Conservation (phyloP, 2,329 filamentous ascomycete genomes). For the Orbilia javanica region DNA sequence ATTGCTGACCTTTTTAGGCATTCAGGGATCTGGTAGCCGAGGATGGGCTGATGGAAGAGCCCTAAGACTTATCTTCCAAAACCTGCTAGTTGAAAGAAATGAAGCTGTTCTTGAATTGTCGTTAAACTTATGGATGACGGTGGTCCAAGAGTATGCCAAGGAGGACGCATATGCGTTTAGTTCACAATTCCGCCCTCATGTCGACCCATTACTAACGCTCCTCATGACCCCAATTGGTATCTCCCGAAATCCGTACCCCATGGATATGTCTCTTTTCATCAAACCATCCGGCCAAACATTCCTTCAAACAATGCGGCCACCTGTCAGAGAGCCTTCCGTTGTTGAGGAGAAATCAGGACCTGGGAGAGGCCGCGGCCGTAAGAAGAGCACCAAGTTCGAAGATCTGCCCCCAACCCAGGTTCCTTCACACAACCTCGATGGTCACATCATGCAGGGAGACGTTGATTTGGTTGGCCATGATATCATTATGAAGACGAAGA, state of each 20-base stretch:
- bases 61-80: slow-evolving; percentile 90
- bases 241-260: slow-evolving; percentile 87
- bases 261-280: slow-evolving; percentile 90
- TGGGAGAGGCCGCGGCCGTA: slow-evolving; percentile 75
- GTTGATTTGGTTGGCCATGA: slow-evolving; percentile 94
- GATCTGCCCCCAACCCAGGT: slow-evolving; percentile 72
- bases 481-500: slow-evolving; percentile 85
- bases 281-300: slow-evolving; percentile 92
- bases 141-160: slow-evolving; percentile 76
- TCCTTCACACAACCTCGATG: slow-evolving; percentile 95
- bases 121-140: slow-evolving; percentile 84
- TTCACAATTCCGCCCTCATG: slow-evolving; percentile 78
- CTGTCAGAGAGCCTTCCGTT: slow-evolving; percentile 63
- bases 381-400: slow-evolving; percentile 86
- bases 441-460: slow-evolving; percentile 97
- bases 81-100: slow-evolving; percentile 92
- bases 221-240: slow-evolving; percentile 93
- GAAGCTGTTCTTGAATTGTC: slow-evolving; percentile 79
- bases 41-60: slow-evolving; percentile 94
- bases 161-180: slow-evolving; percentile 75
- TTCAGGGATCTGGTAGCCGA: slow-evolving; percentile 82
- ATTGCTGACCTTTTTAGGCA: slow-evolving; percentile 88
- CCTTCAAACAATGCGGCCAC: slow-evolving; percentile 66
- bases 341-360: slow-evolving; percentile 65
- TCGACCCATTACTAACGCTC: slow-evolving; percentile 84